Evolutionary conservation across 495 filamentous ascomycete species (phyloP).

Genomic region (Talaromyces stipitatus): DNA sequence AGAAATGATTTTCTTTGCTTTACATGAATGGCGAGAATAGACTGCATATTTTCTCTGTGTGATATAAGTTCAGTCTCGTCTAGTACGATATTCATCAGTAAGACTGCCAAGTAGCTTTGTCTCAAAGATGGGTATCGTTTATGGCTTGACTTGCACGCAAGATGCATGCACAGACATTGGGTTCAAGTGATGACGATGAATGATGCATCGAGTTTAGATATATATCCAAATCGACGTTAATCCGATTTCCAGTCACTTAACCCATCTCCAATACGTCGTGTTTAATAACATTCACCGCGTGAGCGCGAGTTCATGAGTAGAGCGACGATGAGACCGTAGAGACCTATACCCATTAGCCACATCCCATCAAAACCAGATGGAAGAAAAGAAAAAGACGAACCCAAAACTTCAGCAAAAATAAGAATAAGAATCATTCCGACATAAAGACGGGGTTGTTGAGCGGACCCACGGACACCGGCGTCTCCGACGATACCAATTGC

Average conservation of each 20-base stretch:
- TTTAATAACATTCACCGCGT: conserved; percentile 8
- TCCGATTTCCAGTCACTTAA: not conserved
- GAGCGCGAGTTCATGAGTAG: conserved; percentile 91
- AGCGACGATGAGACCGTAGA: conserved; percentile 96
- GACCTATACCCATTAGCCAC: conserved; percentile 45
- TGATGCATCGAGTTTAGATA: not conserved
- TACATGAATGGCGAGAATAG: not conserved
- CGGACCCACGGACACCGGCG: conserved; percentile 95
- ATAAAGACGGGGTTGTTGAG: conserved; percentile 94
- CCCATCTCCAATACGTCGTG: not conserved
- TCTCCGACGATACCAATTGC: conserved; percentile 99
- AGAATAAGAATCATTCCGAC: conserved; percentile 99
- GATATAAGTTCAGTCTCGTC: too few species aligned
- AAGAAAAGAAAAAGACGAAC: conserved; percentile 40
- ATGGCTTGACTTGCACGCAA: too few species aligned
- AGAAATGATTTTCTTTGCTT: not conserved
- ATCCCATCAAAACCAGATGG: not conserved
- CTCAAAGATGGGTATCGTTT: too few species aligned
- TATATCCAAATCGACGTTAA: not conserved
- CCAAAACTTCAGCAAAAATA: conserved; percentile 99
- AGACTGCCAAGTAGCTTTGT: too few species aligned
- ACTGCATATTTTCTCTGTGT: not conserved
- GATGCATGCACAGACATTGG: too few species aligned
- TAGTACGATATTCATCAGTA: too few species aligned
- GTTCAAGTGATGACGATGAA: too few species aligned